These are phyloP conservation scores for Nakaseomyces bracarensis DNA, from an alignment of 1,139 yeast genomes.

Conservation along the genomic window DNA sequence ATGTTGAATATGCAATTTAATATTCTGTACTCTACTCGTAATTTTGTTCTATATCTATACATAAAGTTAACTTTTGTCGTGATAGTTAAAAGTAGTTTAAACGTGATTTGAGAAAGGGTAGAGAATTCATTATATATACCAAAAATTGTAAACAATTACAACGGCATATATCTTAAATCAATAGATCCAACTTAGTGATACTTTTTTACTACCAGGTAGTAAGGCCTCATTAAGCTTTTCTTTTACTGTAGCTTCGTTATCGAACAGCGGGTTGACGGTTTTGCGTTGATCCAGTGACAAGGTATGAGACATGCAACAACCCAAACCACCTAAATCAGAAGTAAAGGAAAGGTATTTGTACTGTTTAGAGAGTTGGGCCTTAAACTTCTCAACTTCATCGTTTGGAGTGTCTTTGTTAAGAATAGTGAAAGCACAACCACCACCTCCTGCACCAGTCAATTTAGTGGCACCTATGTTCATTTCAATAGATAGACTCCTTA, in stretches of 20 bases:
- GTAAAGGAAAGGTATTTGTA: conserved; percentile 71
- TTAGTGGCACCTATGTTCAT: conserved; percentile 75
- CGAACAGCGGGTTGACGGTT: conserved; percentile 3
- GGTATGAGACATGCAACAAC: conserved; percentile 38
- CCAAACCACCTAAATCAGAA: conserved; percentile 82
- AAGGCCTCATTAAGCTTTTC: conserved; percentile 5
- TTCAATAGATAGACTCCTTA: conserved; percentile 55
- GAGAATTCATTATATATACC: neutral
- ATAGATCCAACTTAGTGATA: conserved; percentile 1
- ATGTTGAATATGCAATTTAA: no score
- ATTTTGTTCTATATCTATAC: no score
- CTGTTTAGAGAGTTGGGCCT: conserved; percentile 31
- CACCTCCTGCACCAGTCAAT: conserved; percentile 98
- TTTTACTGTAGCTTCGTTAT: conserved; percentile 1
- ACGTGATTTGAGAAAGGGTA: no score
- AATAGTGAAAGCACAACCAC: conserved; percentile 94
- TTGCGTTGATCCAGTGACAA: neutral
- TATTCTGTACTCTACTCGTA: no score
- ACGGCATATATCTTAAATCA: no score
- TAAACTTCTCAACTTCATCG: conserved; percentile 34
- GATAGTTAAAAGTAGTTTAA: neutral
- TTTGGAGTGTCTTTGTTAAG: conserved; percentile 44
- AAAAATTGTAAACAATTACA: no score
- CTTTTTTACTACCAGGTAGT: conserved; percentile 5
- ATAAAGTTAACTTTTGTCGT: neutral